Percentiles rank a stretch among this genome's conserved stretches.
These are phyloP conservation scores for Grosmannia serpens DNA, from an alignment of 2,329 filamentous ascomycete genomes.

Conservation along the genomic window DNA sequence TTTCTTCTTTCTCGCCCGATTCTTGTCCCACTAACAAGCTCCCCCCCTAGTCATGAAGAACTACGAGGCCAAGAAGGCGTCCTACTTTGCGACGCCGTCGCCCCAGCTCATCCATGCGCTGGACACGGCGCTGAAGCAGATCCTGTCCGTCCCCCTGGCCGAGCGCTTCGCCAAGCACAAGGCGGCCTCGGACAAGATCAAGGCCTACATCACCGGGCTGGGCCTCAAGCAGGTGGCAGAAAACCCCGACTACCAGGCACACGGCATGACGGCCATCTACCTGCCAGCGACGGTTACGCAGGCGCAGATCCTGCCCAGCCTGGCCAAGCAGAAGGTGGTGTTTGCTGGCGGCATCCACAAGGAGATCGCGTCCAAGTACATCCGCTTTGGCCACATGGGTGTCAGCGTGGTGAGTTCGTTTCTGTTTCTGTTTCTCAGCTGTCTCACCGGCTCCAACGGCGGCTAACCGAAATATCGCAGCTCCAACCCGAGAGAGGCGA, in stretches of 20 bases:
- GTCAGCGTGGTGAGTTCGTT: slow-evolving; percentile 60
- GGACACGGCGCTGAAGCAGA: slow-evolving; percentile 78
- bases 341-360: slow-evolving; percentile 95
- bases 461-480: slow-evolving; percentile 19
- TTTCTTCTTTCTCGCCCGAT: background rate
- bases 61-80: slow-evolving; percentile 95
- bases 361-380: slow-evolving; percentile 86
- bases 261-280: slow-evolving; percentile 97
- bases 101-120: slow-evolving; percentile 89
- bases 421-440: slow-evolving; percentile 1
- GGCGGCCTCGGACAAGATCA: slow-evolving; percentile 71
- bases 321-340: slow-evolving; percentile 78
- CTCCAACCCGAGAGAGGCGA: slow-evolving; percentile 70
- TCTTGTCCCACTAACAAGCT: background rate
- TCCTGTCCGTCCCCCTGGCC: slow-evolving; percentile 66
- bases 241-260: slow-evolving; percentile 83
- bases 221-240: slow-evolving; percentile 79
- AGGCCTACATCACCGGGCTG: slow-evolving; percentile 67
- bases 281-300: slow-evolving; percentile 74
- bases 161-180: slow-evolving; percentile 77
- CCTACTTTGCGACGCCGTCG: slow-evolving; percentile 94
- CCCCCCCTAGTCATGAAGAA: slow-evolving; percentile 74
- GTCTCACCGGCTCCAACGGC: background rate
- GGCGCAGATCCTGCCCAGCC: slow-evolving; percentile 71
- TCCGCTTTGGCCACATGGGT: slow-evolving; percentile 96